Percentiles rank a stretch among this genome's conserved stretches.
phyloP scores from a whole-genome alignment of 1,139 yeast species.

The Saccharomyces hybrid region DNA sequence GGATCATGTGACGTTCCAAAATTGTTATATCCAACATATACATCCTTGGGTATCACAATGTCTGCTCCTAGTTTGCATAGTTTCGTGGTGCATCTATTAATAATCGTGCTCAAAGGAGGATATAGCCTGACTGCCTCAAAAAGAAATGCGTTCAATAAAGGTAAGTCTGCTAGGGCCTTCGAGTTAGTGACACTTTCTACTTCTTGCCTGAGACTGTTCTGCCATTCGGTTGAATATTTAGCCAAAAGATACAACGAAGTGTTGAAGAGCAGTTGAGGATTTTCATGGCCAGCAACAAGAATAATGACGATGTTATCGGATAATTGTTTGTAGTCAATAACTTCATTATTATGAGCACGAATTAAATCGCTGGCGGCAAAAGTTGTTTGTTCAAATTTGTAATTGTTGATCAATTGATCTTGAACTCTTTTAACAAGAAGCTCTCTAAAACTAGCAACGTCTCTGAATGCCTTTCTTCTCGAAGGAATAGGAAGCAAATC shows the following conservation, averaged over 20 bases:
- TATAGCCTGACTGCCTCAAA: slow-evolving; percentile 46
- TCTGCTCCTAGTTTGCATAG: slow-evolving; percentile 36
- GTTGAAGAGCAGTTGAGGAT: slow-evolving; percentile 47
- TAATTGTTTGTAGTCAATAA: slow-evolving; percentile 41
- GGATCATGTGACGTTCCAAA: slow-evolving; percentile 48
- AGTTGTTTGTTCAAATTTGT: slow-evolving; percentile 30
- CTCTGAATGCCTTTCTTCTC: slow-evolving; percentile 38
- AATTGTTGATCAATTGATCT: slow-evolving; percentile 25
- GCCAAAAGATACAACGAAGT: slow-evolving; percentile 44
- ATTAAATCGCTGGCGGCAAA: slow-evolving; percentile 32
- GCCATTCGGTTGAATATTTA: slow-evolving; percentile 35
- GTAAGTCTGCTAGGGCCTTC: slow-evolving; percentile 21
- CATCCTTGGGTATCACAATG: slow-evolving; percentile 45
- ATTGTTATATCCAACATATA: slow-evolving; percentile 51
- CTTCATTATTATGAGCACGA: slow-evolving; percentile 34
- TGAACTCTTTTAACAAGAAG: slow-evolving; percentile 32
- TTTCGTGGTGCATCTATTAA: slow-evolving; percentile 42
- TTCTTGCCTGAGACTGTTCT: slow-evolving; percentile 34
- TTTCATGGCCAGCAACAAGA: slow-evolving; percentile 57
- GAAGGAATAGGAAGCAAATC: slow-evolving; percentile 46
- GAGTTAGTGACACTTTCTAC: slow-evolving; percentile 7
- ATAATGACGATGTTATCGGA: slow-evolving; percentile 51
- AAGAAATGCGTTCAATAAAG: slow-evolving; percentile 34
- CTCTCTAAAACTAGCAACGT: slow-evolving; percentile 39
- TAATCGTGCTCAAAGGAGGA: slow-evolving; percentile 54